Percentiles rank a stretch among this genome's conserved stretches.
Conservation (phyloP, 805 yeast genomes). For the Starmerella bombicola region DNA sequence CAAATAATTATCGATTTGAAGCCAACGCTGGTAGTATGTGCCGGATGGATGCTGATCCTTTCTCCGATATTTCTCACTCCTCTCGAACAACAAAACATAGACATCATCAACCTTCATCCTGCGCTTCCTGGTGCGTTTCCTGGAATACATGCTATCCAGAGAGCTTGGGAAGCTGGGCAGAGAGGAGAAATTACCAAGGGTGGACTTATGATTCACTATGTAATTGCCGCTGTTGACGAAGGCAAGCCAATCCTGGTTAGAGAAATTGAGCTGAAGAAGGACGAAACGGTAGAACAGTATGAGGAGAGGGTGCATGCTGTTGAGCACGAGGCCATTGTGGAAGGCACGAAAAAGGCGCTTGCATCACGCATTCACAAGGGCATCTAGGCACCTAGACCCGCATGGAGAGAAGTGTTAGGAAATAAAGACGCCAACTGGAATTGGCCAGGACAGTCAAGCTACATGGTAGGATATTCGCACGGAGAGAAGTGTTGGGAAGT, state of each 20-base stretch:
- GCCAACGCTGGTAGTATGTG: slow-evolving; percentile 88
- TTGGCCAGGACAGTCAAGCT: too few relatives aligned
- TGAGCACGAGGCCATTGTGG: slow-evolving; percentile 88
- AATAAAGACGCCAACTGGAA: too few relatives aligned
- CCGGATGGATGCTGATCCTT: slow-evolving; percentile 95
- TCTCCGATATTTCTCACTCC: slow-evolving; percentile 65
- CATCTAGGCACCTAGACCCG: too few relatives aligned
- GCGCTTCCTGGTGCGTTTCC: slow-evolving; percentile 96
- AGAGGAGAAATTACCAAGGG: slow-evolving; percentile 62
- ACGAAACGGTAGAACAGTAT: slow-evolving; percentile 67
- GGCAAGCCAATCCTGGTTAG: slow-evolving; percentile 82
- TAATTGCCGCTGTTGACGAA: slow-evolving; percentile 88
- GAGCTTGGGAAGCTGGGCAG: slow-evolving; percentile 94
- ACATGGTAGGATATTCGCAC: too few relatives aligned
- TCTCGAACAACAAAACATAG: slow-evolving; percentile 45
- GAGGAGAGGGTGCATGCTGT: slow-evolving; percentile 68
- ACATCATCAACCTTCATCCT: slow-evolving; percentile 89
- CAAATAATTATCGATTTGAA: slow-evolving; percentile 42
- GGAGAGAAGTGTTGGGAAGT: too few relatives aligned
- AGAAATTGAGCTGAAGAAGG: slow-evolving; percentile 56
- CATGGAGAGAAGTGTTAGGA: too few relatives aligned
- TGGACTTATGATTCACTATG: slow-evolving; percentile 94
- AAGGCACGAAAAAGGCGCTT: slow-evolving; percentile 64
- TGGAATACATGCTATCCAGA: slow-evolving; percentile 91
- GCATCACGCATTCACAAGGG: too few relatives aligned